phyloP scores from a whole-genome alignment of 768 basidiomycete genomes.

The Lactarius akahatsu region DNA sequence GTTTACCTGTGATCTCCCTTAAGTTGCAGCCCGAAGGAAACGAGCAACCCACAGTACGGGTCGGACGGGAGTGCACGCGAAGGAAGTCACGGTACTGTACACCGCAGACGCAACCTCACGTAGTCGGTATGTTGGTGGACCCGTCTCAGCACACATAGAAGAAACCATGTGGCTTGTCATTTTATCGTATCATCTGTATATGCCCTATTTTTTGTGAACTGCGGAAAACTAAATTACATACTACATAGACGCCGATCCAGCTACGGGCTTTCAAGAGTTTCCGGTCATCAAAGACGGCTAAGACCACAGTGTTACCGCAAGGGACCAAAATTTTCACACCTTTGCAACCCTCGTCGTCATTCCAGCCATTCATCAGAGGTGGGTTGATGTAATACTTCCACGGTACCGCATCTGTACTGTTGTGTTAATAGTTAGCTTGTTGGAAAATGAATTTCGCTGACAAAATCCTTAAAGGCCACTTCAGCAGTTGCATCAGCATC shows the following conservation, averaged over 20 bases:
- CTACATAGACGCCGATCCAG: no score
- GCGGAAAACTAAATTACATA: no score
- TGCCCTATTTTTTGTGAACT: no score
- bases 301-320: background rate
- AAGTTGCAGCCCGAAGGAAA: background rate
- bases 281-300: no score
- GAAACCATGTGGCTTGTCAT: background rate
- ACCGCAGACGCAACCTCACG: constrained; percentile 12
- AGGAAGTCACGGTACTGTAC: constrained; percentile 31
- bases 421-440: background rate
- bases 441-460: background rate
- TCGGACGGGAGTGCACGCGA: constrained; percentile 15
- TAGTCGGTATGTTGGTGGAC: background rate
- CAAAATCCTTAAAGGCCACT: background rate
- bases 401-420: background rate
- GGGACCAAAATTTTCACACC: background rate
- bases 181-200: no score
- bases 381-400: background rate
- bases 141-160: background rate
- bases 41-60: background rate
- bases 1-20: constrained; percentile 8
- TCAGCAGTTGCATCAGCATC: background rate
- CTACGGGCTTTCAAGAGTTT: no score
- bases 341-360: background rate
- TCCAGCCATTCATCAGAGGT: background rate